phyloP scores from a whole-genome alignment of 177 flowering plant genomes.

The Tripterygium wilfordii region DNA sequence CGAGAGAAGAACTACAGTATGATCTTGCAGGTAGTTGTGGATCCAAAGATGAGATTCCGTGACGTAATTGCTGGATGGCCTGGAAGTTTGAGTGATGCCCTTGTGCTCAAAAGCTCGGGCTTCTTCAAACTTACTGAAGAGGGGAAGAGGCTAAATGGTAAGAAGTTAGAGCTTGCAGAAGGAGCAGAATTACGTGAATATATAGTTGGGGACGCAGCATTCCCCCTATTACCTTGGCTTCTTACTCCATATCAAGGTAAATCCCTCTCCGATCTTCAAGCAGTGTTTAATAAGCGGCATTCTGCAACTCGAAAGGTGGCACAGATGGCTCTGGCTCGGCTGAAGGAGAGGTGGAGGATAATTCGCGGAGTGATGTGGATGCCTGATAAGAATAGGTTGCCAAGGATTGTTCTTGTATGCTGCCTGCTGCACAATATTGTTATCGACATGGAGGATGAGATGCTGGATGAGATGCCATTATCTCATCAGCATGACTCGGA shows the following conservation, averaged over 20 bases:
- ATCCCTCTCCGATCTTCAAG: conserved; percentile 15
- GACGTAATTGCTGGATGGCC: conserved; percentile 38
- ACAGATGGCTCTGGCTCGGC: conserved; percentile 26
- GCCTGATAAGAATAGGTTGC: conserved; percentile 32
- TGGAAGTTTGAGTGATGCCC: conserved; percentile 22
- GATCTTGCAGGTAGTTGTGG: conserved; percentile 39
- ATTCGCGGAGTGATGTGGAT: conserved; percentile 41
- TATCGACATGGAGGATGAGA: conserved; percentile 34
- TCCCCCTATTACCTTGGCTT: conserved; percentile 35
- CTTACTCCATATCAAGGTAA: conserved; percentile 29
- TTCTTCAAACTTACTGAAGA: conserved; percentile 22
- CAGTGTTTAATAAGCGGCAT: conserved; percentile 30
- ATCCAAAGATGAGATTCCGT: conserved; percentile 34
- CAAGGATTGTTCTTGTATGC: conserved; percentile 35
- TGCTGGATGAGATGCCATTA: conserved; percentile 19
- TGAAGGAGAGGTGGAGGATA: conserved; percentile 38
- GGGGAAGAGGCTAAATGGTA: conserved; percentile 29
- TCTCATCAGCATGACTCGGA: conserved; percentile 25
- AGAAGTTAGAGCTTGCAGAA: conserved; percentile 16
- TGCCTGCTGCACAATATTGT: conserved; percentile 38
- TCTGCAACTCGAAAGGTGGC: conserved; percentile 29
- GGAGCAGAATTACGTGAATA: conserved; percentile 28
- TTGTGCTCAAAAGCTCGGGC: conserved; percentile 23
- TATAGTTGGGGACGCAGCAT: conserved; percentile 27
- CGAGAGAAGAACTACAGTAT: conserved; percentile 35